Evolutionary conservation across 2,329 filamentous ascomycete species (phyloP), one percentile per base, ranked within the genome.

Genomic region (Colletotrichum sp.): DNA sequence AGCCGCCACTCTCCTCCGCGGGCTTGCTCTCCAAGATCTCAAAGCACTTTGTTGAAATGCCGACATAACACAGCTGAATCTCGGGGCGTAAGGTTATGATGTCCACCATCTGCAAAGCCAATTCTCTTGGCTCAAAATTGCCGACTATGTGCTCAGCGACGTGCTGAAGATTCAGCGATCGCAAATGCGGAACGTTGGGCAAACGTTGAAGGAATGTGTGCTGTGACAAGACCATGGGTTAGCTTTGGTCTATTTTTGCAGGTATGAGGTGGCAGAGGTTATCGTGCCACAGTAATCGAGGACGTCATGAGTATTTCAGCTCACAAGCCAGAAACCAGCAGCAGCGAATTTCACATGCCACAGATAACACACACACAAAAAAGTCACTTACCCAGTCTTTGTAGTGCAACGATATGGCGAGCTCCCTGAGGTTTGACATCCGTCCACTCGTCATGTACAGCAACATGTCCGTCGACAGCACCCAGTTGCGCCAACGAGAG

Each of bases 171-270:
- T 95, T 93, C 5, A 96, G 85, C 12, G 93, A 93, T 25, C 92
- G 91, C 44, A 97, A 88, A 72, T 94, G 91, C 0, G 93, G 90
- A 68, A 96, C 88, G 68, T 91, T 90, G 0, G 94, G 94, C 13
- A 97, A 89, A 57, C 93, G 88, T 82, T 95, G 94, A 11, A 97
- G 89, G 85, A 97, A 95, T 77, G 91, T 93, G 83, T 97, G 95
- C 94, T 95, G 77, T 76, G 32, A 52, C 44, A 22, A 52, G 44
- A 52, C 25, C 11, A 32, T 63, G 32, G 78, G 66, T 72, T 71
- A 71, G 60, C 79, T 77, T 19, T 22, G 79, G 69, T 77, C 52
- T 39, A 59, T 52, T 16, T n/a, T 44, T 32, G 27, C 25, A 39
- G 44, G 30, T 25, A 25, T 22, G 60, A 22, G 16, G n/a, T 16